Conservation (phyloP, 495 filamentous ascomycete genomes). For the Penicillium paxilli region DNA sequence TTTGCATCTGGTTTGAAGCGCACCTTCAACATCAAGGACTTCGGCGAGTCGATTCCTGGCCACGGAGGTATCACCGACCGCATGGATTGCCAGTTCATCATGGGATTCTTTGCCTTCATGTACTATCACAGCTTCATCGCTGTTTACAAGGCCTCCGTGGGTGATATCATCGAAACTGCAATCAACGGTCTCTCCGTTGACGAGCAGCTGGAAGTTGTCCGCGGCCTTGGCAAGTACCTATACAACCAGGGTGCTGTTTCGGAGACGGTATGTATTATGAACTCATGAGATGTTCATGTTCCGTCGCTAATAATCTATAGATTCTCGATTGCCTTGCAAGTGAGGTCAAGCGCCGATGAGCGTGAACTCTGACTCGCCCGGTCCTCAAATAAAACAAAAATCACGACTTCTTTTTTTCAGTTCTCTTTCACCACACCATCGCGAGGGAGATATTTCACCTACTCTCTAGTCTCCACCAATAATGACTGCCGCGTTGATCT, state of each 20-base stretch:
- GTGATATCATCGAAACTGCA: slow-evolving; percentile 81
- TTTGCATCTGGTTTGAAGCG: slow-evolving; percentile 98
- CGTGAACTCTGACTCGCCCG: slow-evolving; percentile 1
- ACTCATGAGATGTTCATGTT: background rate
- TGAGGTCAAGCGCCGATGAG: slow-evolving; percentile 43
- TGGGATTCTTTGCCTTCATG: slow-evolving; percentile 98
- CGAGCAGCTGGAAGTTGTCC: slow-evolving; percentile 87
- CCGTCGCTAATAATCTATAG: slow-evolving; percentile 24
- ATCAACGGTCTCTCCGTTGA: slow-evolving; percentile 81
- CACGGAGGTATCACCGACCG: slow-evolving; percentile 98
- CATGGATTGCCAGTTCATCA: slow-evolving; percentile 99
- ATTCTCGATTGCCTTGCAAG: slow-evolving; percentile 43
- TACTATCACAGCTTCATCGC: slow-evolving; percentile 99
- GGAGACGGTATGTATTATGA: slow-evolving; percentile 55
- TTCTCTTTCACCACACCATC: slow-evolving; percentile 6
- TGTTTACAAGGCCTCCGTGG: slow-evolving; percentile 75
- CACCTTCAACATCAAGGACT: slow-evolving; percentile 99
- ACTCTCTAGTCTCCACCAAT: slow-evolving; percentile 1
- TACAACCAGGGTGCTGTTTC: slow-evolving; percentile 77
- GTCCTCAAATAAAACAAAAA: slow-evolving; percentile 13
- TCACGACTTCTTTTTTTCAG: slow-evolving; percentile 24
- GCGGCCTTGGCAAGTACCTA: slow-evolving; percentile 79
- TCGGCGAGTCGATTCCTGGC: slow-evolving; percentile 95
- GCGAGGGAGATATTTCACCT: slow-evolving; percentile 3
- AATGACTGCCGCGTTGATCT: slow-evolving; percentile 9